Base-by-base conservation (phyloP, 2,329 filamentous ascomycete genomes). In the Bretziella fagacearum region DNA sequence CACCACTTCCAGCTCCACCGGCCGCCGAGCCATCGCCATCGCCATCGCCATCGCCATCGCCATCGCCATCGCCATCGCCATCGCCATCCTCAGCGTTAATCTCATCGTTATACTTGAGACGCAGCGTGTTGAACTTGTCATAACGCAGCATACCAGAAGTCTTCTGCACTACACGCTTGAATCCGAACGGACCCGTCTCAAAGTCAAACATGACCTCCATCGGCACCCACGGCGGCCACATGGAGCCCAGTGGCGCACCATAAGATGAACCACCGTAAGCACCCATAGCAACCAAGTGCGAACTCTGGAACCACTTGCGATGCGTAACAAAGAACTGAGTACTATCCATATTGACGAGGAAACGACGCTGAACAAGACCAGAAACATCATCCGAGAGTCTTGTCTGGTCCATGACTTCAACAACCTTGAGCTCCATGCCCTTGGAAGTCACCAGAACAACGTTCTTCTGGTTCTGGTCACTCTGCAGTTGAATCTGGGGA, bases 141-240 rank as follows among this genome's bases (percentile, higher is more conserved):
- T 93, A 96, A 51, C 89, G 79, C 54, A 98, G 69, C 65, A 81
- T 87, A 18, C 89, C 91, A 4, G 89, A 98, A 1, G 91, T 98
- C 61, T 93, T 89, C 60, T 96, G 85, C 8, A 99, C 87, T 25
- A 98, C 87, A 51, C 91, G 79, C 60, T 89, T 89, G 68, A 98
- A 98, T n/a, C 93, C 91, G 57, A 94, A 94, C 0, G 91, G 89
- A 60, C 93, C 87, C 4, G 82, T 73, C 53, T 89, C 70, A 62
- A 95, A 98, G 61, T 96, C 87, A 57, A 94, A 95, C 81, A 98
- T 95, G 55, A 94, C 84, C 63, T 99, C 91, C 66, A 98, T 81
- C 0, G 91, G 91, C 40, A 96, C 84, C 91, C 91, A 99, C 1
- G 91, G 91, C 8, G 91, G 91, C 91, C 93, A 99, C 13, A 84